phyloP scores from a whole-genome alignment of 106 monocot genomes.

The Dactylorhiza incarnata region DNA sequence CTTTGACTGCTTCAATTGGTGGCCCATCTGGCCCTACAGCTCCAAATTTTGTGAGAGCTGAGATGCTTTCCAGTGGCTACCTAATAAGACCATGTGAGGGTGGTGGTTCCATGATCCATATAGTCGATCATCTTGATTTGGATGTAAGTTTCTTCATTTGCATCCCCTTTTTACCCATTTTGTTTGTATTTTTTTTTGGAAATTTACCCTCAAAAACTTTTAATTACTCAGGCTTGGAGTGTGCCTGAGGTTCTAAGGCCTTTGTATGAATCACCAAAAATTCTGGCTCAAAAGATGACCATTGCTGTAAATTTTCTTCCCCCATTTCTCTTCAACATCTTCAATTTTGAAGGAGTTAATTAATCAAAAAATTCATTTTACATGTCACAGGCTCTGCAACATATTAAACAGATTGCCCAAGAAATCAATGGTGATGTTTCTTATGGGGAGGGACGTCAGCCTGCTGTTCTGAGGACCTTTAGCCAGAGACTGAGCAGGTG shows the following conservation, averaged over 20 bases:
- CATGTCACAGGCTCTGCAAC: constrained; percentile 52
- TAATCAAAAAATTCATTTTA: neutral
- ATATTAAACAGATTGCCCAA: constrained; percentile 74
- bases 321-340: neutral
- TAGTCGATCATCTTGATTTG: constrained; percentile 92
- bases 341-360: too few relatives aligned
- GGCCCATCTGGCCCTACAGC: constrained; percentile 67
- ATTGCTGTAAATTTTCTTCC: constrained; percentile 36
- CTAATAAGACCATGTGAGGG: constrained; percentile 91
- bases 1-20: constrained; percentile 52
- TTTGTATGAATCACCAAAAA: too few relatives aligned
- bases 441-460: constrained; percentile 63
- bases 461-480: constrained; percentile 69
- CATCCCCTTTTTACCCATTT: neutral
- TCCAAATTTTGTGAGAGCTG: constrained; percentile 78
- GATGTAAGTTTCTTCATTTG: constrained; percentile 40
- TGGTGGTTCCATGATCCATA: constrained; percentile 96
- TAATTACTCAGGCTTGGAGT: constrained; percentile 58
- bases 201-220: neutral
- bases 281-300: too few relatives aligned
- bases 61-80: constrained; percentile 93
- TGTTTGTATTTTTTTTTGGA: neutral
- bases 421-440: constrained; percentile 74
- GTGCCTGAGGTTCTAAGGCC: constrained; percentile 70
- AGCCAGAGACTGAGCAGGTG: constrained; percentile 85